Percentiles rank a stretch among this genome's conserved stretches.
Conservation (phyloP, 768 basidiomycete genomes). For the Boletus barrowsii region DNA sequence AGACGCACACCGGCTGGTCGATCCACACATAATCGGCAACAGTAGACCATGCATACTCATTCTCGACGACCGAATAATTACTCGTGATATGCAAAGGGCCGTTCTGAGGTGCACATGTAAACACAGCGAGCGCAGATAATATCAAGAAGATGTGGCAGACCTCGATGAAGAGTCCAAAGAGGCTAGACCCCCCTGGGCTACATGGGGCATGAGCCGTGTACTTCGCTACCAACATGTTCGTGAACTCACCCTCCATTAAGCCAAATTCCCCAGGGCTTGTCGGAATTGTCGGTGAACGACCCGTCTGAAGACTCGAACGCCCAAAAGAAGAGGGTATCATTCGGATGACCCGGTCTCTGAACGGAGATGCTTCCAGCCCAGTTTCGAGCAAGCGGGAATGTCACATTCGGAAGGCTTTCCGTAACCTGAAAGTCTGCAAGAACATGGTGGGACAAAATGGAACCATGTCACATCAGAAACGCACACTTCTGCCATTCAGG, state of each 20-base stretch:
- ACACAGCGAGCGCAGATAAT: background rate
- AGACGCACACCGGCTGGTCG: background rate
- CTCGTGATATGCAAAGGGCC: background rate
- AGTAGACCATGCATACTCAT: background rate
- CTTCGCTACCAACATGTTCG: background rate
- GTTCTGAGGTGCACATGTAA: background rate
- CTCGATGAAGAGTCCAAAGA: background rate
- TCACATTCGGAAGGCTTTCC: background rate
- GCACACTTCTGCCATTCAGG: background rate
- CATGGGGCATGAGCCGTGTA: background rate
- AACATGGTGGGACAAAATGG: too few relatives aligned
- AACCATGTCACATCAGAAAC: background rate
- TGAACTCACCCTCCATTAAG: background rate
- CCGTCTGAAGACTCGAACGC: background rate
- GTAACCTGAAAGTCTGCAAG: background rate
- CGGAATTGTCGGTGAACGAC: background rate
- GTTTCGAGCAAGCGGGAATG: background rate
- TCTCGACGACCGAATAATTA: background rate
- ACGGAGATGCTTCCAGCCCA: background rate
- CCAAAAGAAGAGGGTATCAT: background rate
- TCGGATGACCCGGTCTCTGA: background rate
- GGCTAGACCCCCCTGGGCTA: background rate
- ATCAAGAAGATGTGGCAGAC: background rate
- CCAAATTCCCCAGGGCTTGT: background rate
- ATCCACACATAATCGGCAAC: background rate